Evolutionary conservation across 495 filamentous ascomycete species (phyloP).

Genomic region (Peziza echinospora): DNA sequence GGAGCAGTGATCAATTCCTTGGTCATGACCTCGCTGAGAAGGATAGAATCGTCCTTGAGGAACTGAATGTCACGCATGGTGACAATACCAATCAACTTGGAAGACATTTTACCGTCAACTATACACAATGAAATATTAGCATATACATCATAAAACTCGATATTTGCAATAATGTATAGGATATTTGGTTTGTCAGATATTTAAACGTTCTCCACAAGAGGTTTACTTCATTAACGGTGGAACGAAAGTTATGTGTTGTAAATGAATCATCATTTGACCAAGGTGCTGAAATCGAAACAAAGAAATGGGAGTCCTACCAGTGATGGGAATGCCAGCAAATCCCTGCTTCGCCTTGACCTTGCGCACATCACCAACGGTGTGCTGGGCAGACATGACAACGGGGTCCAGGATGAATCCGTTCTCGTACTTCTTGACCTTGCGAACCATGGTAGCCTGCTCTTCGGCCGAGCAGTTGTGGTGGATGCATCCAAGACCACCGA

Average conservation of each 20-base stretch:
- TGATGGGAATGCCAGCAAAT: conserved; percentile 96
- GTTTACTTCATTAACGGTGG: conserved; percentile 80
- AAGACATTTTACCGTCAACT: conserved; percentile 85
- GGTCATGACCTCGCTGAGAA: conserved; percentile 82
- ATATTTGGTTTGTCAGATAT: conserved; percentile 10
- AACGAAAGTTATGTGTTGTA: conserved; percentile 97
- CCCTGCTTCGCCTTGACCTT: conserved; percentile 92
- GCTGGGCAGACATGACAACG: conserved; percentile 67
- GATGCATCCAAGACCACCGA: conserved; percentile 89
- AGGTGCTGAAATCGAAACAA: conserved; percentile 6
- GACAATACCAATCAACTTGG: conserved; percentile 89
- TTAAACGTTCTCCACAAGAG: conserved; percentile 22
- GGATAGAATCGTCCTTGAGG: conserved; percentile 45
- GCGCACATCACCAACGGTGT: conserved; percentile 80
- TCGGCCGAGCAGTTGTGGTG: conserved; percentile 97
- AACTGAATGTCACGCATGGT: conserved; percentile 97
- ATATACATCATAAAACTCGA: conserved; percentile 4
- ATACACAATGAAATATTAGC: conserved; percentile 19
- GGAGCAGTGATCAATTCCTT: conserved; percentile 83
- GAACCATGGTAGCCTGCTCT: conserved; percentile 93
- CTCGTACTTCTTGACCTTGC: conserved; percentile 97
- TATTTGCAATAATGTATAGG: not conserved
- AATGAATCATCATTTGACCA: conserved; percentile 45
- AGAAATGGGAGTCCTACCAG: conserved; percentile 44
- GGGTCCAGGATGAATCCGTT: conserved; percentile 98